phyloP scores from a whole-genome alignment of 768 basidiomycete genomes.

The Hemileccinum rubropunctum region DNA sequence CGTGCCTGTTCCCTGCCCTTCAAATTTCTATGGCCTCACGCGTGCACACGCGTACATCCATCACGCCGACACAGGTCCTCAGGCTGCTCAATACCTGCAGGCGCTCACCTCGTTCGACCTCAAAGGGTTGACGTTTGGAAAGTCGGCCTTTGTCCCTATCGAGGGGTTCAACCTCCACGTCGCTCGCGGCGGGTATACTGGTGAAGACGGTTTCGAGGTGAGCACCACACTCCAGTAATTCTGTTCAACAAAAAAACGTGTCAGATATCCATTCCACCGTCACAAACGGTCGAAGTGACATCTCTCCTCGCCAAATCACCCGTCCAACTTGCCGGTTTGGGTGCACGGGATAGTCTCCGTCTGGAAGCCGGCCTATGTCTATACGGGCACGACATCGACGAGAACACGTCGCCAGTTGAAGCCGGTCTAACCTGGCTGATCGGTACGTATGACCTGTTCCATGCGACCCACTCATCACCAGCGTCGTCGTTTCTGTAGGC shows the following conservation, averaged over 20 bases:
- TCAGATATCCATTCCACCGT: constrained; percentile 87
- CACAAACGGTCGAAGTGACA: constrained; percentile 69
- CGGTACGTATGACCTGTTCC: constrained; percentile 47
- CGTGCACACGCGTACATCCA: neutral
- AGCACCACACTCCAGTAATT: constrained; percentile 6
- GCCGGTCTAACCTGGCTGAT: constrained; percentile 94
- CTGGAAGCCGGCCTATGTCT: constrained; percentile 97
- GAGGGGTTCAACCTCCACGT: constrained; percentile 67
- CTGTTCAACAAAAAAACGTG: too few relatives aligned
- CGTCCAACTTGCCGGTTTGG: constrained; percentile 86
- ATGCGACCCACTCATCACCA: neutral
- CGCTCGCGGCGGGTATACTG: constrained; percentile 94
- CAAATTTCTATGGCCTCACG: too few relatives aligned
- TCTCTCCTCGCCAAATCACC: constrained; percentile 54
- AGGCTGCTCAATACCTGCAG: constrained; percentile 79
- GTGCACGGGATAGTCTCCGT: constrained; percentile 90
- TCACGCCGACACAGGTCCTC: constrained; percentile 55
- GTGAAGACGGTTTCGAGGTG: constrained; percentile 98
- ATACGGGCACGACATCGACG: constrained; percentile 92
- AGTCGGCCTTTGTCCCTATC: constrained; percentile 75
- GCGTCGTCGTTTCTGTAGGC: constrained; percentile 39
- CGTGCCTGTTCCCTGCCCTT: neutral
- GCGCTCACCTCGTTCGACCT: constrained; percentile 73
- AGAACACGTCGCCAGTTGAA: constrained; percentile 82
- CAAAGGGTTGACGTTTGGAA: constrained; percentile 74